These are phyloP conservation scores for Kluyveromyces sp. DNA, from an alignment of 1,139 yeast species.

Conservation along the genomic window DNA sequence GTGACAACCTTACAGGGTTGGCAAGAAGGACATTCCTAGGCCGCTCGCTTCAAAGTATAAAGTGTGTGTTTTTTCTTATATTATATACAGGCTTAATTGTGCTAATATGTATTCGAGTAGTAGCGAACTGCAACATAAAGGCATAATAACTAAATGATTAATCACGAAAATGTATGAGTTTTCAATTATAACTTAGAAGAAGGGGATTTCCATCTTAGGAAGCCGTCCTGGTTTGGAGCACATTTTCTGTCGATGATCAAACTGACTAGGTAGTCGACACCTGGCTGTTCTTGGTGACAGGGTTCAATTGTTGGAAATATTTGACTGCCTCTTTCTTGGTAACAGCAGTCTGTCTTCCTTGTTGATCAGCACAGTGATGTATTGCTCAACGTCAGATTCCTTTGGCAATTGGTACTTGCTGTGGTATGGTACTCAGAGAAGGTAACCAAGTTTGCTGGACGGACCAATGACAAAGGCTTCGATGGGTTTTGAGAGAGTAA, in stretches of 20 bases:
- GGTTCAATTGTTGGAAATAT: conserved; percentile 41
- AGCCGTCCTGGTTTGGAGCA: conserved; percentile 10
- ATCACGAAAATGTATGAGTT: background rate
- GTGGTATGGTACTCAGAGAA: conserved; percentile 42
- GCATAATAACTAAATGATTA: too few relatives aligned
- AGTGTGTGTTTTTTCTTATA: too few relatives aligned
- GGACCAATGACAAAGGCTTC: conserved; percentile 18
- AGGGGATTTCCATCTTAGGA: conserved; percentile 11
- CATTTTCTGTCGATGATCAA: conserved; percentile 24
- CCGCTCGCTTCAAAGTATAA: too few relatives aligned
- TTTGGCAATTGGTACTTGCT: conserved; percentile 69
- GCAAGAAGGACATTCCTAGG: too few relatives aligned
- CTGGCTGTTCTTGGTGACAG: conserved; percentile 44
- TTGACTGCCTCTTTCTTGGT: conserved; percentile 57
- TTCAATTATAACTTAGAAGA: background rate
- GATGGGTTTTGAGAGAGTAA: conserved; percentile 24
- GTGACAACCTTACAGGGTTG: too few relatives aligned
- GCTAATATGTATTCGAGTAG: too few relatives aligned
- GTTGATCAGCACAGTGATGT: conserved; percentile 41
- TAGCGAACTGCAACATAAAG: too few relatives aligned
- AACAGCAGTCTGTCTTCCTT: conserved; percentile 57
- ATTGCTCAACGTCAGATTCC: conserved; percentile 40
- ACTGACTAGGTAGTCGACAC: conserved; percentile 38
- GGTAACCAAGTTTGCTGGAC: conserved; percentile 19
- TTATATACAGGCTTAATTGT: too few relatives aligned